These are phyloP conservation scores for Retiboletus flavoniger DNA, from an alignment of 1,284 basidiomycete species.

Conservation along the genomic window DNA sequence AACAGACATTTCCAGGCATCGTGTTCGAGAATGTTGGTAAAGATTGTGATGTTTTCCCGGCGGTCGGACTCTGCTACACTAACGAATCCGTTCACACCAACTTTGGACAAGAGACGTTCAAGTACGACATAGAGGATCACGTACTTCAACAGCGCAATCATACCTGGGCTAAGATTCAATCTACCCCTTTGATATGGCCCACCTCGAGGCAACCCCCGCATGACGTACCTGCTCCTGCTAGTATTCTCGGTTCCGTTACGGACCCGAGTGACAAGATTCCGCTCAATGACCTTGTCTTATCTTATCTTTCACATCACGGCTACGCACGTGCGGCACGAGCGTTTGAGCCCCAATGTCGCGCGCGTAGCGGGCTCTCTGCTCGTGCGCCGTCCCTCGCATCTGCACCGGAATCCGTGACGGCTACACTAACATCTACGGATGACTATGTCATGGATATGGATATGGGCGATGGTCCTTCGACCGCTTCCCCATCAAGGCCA, in stretches of 20 bases:
- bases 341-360: constrained; percentile 52
- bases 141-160: constrained; percentile 63
- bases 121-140: constrained; percentile 83
- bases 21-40: constrained; percentile 75
- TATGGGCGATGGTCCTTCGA: constrained; percentile 22
- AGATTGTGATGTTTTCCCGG: constrained; percentile 68
- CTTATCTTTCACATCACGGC: constrained; percentile 80
- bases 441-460: constrained; percentile 52
- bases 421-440: constrained; percentile 27
- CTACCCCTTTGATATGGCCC: constrained; percentile 44
- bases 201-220: constrained; percentile 14
- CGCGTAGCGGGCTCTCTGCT: constrained; percentile 26
- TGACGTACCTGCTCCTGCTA: constrained; percentile 6
- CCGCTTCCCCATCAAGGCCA: constrained; percentile 3
- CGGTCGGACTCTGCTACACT: constrained; percentile 80
- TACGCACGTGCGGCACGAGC: constrained; percentile 67
- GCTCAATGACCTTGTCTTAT: constrained; percentile 69
- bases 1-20: constrained; percentile 45
- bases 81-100: constrained; percentile 77
- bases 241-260: constrained; percentile 3
- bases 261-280: constrained; percentile 37
- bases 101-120: constrained; percentile 83
- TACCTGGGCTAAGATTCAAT: constrained; percentile 64
- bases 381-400: constrained; percentile 1
- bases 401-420: constrained; percentile 2